phyloP scores from a whole-genome alignment of 345 rosid genomes.

The Angophora floribunda region DNA sequence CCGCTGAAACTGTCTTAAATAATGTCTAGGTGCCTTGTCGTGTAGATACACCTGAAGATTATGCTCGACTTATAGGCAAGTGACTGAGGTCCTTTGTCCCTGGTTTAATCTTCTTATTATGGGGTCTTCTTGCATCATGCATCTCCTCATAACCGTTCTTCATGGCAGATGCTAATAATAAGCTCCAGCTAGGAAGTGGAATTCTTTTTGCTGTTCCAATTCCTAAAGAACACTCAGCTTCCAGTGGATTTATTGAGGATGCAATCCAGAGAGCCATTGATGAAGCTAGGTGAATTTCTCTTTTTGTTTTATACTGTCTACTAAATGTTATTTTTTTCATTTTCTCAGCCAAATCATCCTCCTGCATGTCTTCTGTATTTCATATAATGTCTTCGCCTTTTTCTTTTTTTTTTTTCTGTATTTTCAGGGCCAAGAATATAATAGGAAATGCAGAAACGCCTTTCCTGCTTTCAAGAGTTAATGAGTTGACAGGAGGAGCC shows the following conservation, averaged over 20 bases:
- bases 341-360: background rate
- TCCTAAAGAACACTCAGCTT: constrained; percentile 65
- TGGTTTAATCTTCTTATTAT: background rate
- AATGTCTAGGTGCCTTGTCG: constrained; percentile 53
- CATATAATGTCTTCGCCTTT: background rate
- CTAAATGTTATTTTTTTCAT: background rate
- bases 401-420: background rate
- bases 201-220: constrained; percentile 77
- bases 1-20: background rate
- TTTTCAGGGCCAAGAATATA: constrained; percentile 57
- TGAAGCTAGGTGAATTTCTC: constrained; percentile 63
- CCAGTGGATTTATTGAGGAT: constrained; percentile 66
- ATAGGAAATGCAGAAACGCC: constrained; percentile 90
- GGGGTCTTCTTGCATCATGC: background rate
- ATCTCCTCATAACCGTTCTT: background rate
- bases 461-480: constrained; percentile 71
- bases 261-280: constrained; percentile 61
- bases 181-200: constrained; percentile 65
- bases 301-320: background rate
- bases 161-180: constrained; percentile 56
- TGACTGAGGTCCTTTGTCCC: constrained; percentile 6
- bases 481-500: constrained; percentile 77
- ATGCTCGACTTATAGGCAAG: constrained; percentile 88
- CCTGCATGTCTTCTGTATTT: background rate
- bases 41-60: constrained; percentile 75